Percentiles rank a stretch among this genome's conserved stretches.
Conservation (phyloP, 257 asterid genomes). For the Handroanthus guayacan region DNA sequence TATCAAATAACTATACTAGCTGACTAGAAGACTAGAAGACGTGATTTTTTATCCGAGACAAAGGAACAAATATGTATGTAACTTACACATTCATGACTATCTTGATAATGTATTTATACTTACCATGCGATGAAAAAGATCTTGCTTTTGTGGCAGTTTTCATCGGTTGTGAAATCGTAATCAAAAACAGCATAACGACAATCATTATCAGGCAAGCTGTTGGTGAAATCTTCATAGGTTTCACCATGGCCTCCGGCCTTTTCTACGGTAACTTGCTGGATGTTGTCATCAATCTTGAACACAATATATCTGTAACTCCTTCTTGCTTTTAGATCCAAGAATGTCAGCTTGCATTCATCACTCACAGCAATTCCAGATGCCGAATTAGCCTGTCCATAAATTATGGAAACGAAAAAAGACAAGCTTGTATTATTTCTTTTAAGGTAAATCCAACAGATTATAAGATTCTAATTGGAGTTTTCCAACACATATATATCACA, state of each 20-base stretch:
- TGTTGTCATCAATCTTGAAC: conserved; percentile 64
- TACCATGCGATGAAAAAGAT: conserved; percentile 74
- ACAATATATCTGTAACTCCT: conserved; percentile 60
- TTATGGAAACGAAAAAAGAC: background rate
- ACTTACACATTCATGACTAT: background rate
- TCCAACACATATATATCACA: too few relatives aligned
- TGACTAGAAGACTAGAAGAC: too few relatives aligned
- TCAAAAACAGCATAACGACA: conserved; percentile 77
- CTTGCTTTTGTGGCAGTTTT: conserved; percentile 77
- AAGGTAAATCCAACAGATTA: too few relatives aligned
- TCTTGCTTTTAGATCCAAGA: conserved; percentile 71
- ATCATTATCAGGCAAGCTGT: conserved; percentile 57
- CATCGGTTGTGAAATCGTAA: conserved; percentile 71
- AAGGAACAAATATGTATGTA: background rate
- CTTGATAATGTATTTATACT: background rate
- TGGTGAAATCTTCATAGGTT: conserved; percentile 57
- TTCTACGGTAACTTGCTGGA: conserved; percentile 60
- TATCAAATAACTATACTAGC: too few relatives aligned
- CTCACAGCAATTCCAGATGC: conserved; percentile 71
- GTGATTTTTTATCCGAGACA: background rate
- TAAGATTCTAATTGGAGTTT: too few relatives aligned
- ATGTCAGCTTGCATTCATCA: conserved; percentile 75
- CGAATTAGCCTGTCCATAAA: conserved; percentile 58
- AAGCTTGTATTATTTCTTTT: background rate
- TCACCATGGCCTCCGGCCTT: conserved; percentile 55